These are phyloP conservation scores for Lagenidium giganteum DNA, from an alignment of 352 stramenopile species.

Conservation along the genomic window DNA sequence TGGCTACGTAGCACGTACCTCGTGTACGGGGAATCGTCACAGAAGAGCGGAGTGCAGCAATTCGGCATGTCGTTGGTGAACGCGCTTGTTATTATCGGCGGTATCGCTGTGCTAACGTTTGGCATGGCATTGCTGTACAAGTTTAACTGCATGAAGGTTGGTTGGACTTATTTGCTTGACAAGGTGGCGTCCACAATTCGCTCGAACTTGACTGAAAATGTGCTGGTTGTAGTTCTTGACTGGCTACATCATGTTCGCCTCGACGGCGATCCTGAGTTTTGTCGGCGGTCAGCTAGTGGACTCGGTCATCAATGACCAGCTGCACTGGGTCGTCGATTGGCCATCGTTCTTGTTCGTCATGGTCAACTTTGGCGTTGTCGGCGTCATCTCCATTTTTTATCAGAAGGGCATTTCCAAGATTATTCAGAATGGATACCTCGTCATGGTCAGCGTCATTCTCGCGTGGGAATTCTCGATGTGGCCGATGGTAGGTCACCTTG, in stretches of 20 bases:
- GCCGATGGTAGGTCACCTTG: slow-evolving; percentile 76
- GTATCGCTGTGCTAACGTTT: slow-evolving; percentile 83
- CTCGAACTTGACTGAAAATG: too few relatives aligned
- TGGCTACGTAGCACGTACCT: slow-evolving; percentile 48
- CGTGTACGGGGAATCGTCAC: slow-evolving; percentile 65
- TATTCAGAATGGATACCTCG: slow-evolving; percentile 93
- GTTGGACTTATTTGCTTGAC: neutral
- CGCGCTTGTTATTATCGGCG: slow-evolving; percentile 84
- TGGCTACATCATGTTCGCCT: slow-evolving; percentile 89
- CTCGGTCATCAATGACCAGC: slow-evolving; percentile 69
- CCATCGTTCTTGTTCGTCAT: slow-evolving; percentile 84
- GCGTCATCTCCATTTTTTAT: slow-evolving; percentile 89
- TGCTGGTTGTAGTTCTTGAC: slow-evolving; percentile 45
- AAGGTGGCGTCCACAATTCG: too few relatives aligned
- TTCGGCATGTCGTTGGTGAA: slow-evolving; percentile 82
- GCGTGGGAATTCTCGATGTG: slow-evolving; percentile 97
- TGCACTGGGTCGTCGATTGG: slow-evolving; percentile 74
- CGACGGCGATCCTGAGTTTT: slow-evolving; percentile 81
- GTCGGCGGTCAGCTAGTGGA: slow-evolving; percentile 83
- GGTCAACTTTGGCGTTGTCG: slow-evolving; percentile 88
- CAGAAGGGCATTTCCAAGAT: slow-evolving; percentile 79
- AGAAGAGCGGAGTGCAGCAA: slow-evolving; percentile 21
- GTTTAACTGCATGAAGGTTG: slow-evolving; percentile 80
- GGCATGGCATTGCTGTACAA: slow-evolving; percentile 89
- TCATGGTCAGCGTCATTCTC: slow-evolving; percentile 95